Evolutionary conservation across 2,329 filamentous ascomycete species (phyloP), one percentile per base, ranked within the genome.

Genomic region (Lomentospora prolificans): DNA sequence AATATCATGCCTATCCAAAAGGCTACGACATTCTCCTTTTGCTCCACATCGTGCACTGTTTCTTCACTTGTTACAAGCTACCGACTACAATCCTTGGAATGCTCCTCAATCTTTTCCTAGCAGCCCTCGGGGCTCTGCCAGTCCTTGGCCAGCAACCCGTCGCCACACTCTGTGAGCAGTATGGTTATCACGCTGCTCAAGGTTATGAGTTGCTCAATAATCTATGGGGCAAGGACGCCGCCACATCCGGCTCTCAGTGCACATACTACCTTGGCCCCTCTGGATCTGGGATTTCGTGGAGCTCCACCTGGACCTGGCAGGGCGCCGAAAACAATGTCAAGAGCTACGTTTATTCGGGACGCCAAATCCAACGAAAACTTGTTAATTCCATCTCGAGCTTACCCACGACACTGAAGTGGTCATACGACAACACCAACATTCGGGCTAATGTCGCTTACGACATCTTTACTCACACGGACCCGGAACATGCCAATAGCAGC

Each of bases 361-460:
- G 65, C 4, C 64, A 69, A 59, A 63, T 69, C 12, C 56, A 62
- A n/a, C 59, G 59, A 24, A 62, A 64, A 22, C 62, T 64, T 22
- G 61, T 75, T 46, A 63, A 61, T 9, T 62, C 64, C 33, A 70
- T 74, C 56, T 55, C 50, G 5, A 64, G 62, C 48, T 66, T 75
- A 57, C 66, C 65, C 8, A 68, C 67, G 1, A 65, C 65, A 5
- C 65, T 67, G 53, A 60, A 62, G 19, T 73, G 70, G 67, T 58
- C 69, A 31, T 82, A 83, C 67, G 72, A 71, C 28, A 76, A 74
- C 58, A 70, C 66, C 53, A 64, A 69, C 55, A 65, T 83, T 51
- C 69, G 80, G 31, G 79, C 79, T 54, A 75, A 85, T 62, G 81
- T 86, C 14, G 72, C 80, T 12, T 85, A 82, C 62, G 81, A 85